Conservation (phyloP, 257 asterid species). For the Capsicum rhomboideum region DNA sequence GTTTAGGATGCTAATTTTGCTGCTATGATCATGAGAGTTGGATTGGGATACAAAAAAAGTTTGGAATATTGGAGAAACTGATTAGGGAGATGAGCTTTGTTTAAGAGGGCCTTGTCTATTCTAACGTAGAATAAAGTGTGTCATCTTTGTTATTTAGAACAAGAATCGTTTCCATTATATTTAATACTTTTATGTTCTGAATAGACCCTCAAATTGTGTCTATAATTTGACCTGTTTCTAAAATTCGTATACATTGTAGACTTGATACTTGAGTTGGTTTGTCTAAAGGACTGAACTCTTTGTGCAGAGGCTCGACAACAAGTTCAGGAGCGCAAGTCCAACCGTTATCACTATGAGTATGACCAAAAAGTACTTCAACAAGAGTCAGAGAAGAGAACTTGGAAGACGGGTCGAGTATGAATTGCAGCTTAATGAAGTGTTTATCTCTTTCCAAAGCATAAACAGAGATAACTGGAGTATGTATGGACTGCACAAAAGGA, state of each 20-base stretch:
- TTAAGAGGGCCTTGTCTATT: not conserved
- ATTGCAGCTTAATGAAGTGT: not conserved
- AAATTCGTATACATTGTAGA: not conserved
- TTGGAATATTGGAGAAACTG: not conserved
- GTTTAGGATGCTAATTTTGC: not conserved
- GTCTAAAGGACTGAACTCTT: not conserved
- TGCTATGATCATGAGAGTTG: not conserved
- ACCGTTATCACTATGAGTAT: not conserved
- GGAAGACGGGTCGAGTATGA: not conserved
- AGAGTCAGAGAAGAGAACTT: not conserved
- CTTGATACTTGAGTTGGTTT: not conserved
- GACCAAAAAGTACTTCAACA: not conserved
- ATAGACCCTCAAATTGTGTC: not conserved
- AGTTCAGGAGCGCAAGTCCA: not conserved
- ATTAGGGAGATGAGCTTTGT: not conserved
- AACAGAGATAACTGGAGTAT: not conserved
- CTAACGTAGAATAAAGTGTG: not conserved
- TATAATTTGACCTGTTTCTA: not conserved
- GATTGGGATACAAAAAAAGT: not conserved
- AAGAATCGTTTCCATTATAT: not conserved
- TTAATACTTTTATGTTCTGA: not conserved
- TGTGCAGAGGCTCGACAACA: not conserved
- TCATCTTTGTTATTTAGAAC: not conserved
- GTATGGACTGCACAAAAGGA: not conserved
- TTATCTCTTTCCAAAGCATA: not conserved